A percentile compares a stretch with the other conserved stretches of the same genome.
These are phyloP conservation scores for Aspergillus fijiensis DNA, from an alignment of 2,329 filamentous ascomycete genomes.

Conservation along the genomic window DNA sequence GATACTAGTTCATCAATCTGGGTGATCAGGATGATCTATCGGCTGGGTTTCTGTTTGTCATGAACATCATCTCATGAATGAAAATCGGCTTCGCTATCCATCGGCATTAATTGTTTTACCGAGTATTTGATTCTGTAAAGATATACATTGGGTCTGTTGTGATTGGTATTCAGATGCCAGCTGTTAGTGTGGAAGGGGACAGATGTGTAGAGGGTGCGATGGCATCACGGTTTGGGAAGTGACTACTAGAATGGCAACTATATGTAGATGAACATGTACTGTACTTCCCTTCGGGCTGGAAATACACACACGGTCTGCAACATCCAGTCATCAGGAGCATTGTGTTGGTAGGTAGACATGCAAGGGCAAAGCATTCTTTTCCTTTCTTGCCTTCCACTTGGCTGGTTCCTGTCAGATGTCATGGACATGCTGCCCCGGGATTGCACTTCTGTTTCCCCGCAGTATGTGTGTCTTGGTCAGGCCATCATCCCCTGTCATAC, in stretches of 20 bases:
- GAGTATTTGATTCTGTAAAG: background rate
- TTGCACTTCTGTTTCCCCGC: background rate
- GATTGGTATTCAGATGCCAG: background rate
- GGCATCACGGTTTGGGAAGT: too few relatives aligned
- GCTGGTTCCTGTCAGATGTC: background rate
- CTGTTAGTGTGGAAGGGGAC: too few relatives aligned
- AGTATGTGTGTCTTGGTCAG: background rate
- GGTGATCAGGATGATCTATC: background rate
- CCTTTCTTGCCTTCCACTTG: background rate
- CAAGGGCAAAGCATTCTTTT: background rate
- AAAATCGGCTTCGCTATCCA: background rate
- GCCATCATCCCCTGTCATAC: slow-evolving; percentile 5
- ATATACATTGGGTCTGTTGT: background rate
- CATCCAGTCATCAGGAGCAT: background rate
- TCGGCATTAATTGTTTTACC: background rate
- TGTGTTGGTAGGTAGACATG: background rate
- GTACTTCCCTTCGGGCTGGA: background rate
- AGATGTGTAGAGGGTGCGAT: too few relatives aligned
- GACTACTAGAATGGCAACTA: background rate
- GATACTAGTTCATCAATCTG: background rate
- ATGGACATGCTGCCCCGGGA: background rate
- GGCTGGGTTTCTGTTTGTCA: too few relatives aligned
- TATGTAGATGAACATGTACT: background rate
- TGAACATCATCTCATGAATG: background rate
- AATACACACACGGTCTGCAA: background rate